A percentile compares a stretch with the other conserved stretches of the same genome.
These are phyloP conservation scores for Talaromyces sp. DNA, from an alignment of 2,329 filamentous ascomycete genomes.

Conservation along the genomic window DNA sequence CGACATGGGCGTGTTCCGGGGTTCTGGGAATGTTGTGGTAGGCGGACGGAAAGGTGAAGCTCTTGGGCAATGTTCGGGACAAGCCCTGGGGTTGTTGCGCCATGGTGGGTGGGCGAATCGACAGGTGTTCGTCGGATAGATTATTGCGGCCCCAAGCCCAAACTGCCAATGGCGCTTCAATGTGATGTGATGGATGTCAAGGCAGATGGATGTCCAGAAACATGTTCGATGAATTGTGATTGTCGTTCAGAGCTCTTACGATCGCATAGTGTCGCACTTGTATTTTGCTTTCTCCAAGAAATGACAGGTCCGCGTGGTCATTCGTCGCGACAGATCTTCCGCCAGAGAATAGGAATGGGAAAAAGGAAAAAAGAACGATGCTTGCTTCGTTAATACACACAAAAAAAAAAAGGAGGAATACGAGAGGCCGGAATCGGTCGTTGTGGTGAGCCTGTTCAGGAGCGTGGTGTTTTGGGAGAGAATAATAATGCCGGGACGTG, in stretches of 20 bases:
- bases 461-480: neutral
- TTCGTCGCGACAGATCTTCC: neutral
- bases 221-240: neutral
- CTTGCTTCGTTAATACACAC: constrained; percentile 1
- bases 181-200: neutral
- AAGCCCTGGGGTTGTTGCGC: constrained; percentile 35
- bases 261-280: neutral
- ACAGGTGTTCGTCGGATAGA: neutral
- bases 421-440: constrained; percentile 12
- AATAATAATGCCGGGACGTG: neutral
- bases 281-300: neutral
- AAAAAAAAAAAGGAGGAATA: constrained; percentile 10
- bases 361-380: constrained; percentile 7
- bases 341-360: neutral
- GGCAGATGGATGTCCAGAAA: neutral
- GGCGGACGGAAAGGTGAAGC: constrained; percentile 40
- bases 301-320: neutral
- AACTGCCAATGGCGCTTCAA: neutral
- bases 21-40: constrained; percentile 36
- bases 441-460: neutral
- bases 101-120: constrained; percentile 23
- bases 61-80: constrained; percentile 44
- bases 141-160: neutral
- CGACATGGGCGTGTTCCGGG: constrained; percentile 36
- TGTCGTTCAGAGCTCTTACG: neutral